These are phyloP conservation scores for Fraxinus greggii DNA, from an alignment of 305 asterid species.

Conservation along the genomic window DNA sequence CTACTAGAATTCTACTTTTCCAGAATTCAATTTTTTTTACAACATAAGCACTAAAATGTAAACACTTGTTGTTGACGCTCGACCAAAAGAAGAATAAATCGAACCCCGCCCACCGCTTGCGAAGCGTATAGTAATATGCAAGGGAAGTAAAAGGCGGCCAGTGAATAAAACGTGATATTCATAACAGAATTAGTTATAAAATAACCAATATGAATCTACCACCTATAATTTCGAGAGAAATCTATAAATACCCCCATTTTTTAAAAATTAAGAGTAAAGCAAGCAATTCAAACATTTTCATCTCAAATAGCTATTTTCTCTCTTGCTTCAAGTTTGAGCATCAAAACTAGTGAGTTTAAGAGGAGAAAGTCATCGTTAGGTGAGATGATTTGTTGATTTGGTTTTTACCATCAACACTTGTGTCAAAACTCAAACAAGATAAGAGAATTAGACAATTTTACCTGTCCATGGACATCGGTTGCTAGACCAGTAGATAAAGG, in stretches of 20 bases:
- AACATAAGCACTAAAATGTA: neutral
- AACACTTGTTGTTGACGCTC: neutral
- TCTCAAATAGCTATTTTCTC: neutral
- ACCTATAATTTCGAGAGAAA: neutral
- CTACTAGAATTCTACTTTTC: neutral
- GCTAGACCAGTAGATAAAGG: constrained; percentile 96
- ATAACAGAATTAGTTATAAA: no score
- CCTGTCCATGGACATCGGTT: constrained; percentile 93
- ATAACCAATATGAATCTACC: neutral
- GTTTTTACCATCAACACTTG: neutral
- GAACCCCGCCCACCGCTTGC: neutral
- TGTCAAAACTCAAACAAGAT: neutral
- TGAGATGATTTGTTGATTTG: neutral
- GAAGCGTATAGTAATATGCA: neutral
- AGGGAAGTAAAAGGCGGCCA: neutral
- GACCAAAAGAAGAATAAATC: neutral
- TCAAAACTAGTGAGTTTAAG: neutral
- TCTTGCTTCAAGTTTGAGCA: neutral
- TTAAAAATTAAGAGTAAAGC: neutral
- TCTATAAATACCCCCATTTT: neutral
- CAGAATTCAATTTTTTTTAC: neutral
- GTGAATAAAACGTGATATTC: neutral
- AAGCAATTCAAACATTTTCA: neutral
- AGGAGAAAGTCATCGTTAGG: neutral
- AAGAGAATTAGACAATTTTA: constrained; percentile 22